Base-by-base conservation (phyloP, 2,329 filamentous ascomycete species). In the Biscogniauxia marginata region DNA sequence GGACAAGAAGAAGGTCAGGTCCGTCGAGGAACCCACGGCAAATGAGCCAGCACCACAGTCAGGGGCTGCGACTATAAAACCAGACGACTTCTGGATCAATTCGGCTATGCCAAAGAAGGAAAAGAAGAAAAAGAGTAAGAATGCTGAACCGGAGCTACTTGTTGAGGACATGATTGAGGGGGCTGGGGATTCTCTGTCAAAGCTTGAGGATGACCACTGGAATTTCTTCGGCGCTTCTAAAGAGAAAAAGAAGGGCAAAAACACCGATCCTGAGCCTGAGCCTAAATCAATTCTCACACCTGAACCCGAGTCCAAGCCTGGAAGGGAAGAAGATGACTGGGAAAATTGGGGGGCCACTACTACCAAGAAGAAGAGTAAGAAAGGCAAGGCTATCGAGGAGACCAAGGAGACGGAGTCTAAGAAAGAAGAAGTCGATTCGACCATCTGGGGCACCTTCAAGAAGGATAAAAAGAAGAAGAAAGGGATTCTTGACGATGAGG, bases 311-410 rank as follows among this genome's bases (percentile, higher is more conserved):
- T 16, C 46, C 22, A 39, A 54, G 20, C 48, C 39, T 6, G 19
- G 39, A 43, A 47, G 47, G 39, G 22, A 25, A 43, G 48, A 46
- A 4, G 64, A 65, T 4, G 59, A 46, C 34, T 67, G 63, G 63
- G 34, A 23, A 20, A 34, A 23, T 23, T 67, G 69, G 71, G 70
- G 43, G 5, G 11, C 22, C 20, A 25, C 66, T 13, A 48, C 56
- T 16, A 67, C 69, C 22, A 67, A 68, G 13, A 61, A 71, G 20
- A 67, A 69, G 7, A 68, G 71, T 47, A 76, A 75, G 59, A 70
- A 61, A 52, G 54, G 59, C 39, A 63, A 62, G 46, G 30, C 50
- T 16, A 45, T 45, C 34, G 60, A 70, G 24, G 64, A 61, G 60
- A 67, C 64, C 52, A 67, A 63, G 53, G 64, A 62, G 9, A 49